phyloP scores from a whole-genome alignment of 2,329 filamentous ascomycete genomes.

The Hypoxylon sp. region DNA sequence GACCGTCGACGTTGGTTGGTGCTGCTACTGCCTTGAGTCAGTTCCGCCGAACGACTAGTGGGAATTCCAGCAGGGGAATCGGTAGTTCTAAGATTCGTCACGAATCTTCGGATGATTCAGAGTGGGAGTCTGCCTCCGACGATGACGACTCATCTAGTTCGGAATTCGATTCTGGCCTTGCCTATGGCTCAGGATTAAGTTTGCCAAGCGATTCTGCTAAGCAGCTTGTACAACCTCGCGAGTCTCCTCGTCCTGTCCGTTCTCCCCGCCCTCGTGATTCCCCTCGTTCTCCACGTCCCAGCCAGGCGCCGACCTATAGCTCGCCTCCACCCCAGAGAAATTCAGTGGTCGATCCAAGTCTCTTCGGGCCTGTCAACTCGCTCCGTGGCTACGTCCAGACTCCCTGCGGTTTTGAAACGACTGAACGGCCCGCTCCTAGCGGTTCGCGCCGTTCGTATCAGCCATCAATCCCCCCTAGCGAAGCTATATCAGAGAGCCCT shows the following conservation, averaged over 20 bases:
- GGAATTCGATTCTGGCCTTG: constrained; percentile 53
- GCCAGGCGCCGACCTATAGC: constrained; percentile 35
- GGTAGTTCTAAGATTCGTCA: constrained; percentile 53
- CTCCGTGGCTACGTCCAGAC: constrained; percentile 63
- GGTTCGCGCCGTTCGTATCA: constrained; percentile 49
- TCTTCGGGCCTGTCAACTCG: constrained; percentile 70
- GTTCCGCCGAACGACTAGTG: constrained; percentile 52
- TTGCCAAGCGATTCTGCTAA: constrained; percentile 33
- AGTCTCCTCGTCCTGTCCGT: neutral
- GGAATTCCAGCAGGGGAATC: constrained; percentile 49
- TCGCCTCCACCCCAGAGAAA: constrained; percentile 45
- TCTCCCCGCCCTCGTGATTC: neutral
- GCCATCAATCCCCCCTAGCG: constrained; percentile 47
- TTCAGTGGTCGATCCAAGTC: constrained; percentile 64
- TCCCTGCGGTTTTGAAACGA: constrained; percentile 63
- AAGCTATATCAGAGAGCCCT: constrained; percentile 48
- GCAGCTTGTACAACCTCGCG: constrained; percentile 24
- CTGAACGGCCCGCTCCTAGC: constrained; percentile 41
- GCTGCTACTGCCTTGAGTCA: constrained; percentile 54
- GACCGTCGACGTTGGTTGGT: constrained; percentile 51
- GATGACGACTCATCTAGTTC: constrained; percentile 56
- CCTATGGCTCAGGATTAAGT: constrained; percentile 51
- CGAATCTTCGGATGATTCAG: constrained; percentile 56
- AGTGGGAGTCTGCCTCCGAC: constrained; percentile 66
- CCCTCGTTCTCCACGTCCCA: constrained; percentile 6